A percentile compares a stretch with the other conserved stretches of the same genome.
Conservation (phyloP, 2,329 filamentous ascomycete genomes). For the Davidsoniella neocaledoniae region DNA sequence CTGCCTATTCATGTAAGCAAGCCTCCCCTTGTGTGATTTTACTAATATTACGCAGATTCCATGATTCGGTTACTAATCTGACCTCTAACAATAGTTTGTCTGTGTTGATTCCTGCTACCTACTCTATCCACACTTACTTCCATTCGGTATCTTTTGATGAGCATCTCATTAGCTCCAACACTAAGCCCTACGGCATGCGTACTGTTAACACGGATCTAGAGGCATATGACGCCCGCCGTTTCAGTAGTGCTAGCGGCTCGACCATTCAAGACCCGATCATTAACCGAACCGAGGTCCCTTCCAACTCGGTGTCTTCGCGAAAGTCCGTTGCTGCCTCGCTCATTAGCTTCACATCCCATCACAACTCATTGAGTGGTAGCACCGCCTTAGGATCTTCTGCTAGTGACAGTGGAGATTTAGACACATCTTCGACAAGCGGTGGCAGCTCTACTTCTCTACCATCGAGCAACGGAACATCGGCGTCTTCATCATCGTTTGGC, state of each 20-base stretch:
- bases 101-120: slow-evolving; percentile 27
- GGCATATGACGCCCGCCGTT: slow-evolving; percentile 15
- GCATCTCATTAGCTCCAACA: slow-evolving; percentile 31
- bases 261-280: too few relatives aligned
- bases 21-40: background rate
- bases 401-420: too few relatives aligned
- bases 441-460: slow-evolving; percentile 3
- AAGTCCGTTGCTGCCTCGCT: background rate
- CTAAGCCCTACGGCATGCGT: slow-evolving; percentile 31
- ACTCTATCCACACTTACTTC: slow-evolving; percentile 30
- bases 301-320: background rate
- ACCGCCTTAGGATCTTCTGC: too few relatives aligned
- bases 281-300: too few relatives aligned
- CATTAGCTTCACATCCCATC: background rate
- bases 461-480: background rate
- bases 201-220: slow-evolving; percentile 13
- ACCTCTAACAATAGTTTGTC: slow-evolving; percentile 20
- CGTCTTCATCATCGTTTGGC: too few relatives aligned
- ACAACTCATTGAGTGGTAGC: background rate
- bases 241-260: background rate
- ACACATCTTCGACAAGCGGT: background rate
- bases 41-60: too few relatives aligned
- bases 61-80: background rate
- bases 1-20: slow-evolving; percentile 29
- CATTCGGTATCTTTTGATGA: slow-evolving; percentile 32